Percentiles rank a stretch among this genome's conserved stretches.
Evolutionary conservation across 2,329 filamentous ascomycete genomes (phyloP).

Genomic region (Blastomyces parvus): DNA sequence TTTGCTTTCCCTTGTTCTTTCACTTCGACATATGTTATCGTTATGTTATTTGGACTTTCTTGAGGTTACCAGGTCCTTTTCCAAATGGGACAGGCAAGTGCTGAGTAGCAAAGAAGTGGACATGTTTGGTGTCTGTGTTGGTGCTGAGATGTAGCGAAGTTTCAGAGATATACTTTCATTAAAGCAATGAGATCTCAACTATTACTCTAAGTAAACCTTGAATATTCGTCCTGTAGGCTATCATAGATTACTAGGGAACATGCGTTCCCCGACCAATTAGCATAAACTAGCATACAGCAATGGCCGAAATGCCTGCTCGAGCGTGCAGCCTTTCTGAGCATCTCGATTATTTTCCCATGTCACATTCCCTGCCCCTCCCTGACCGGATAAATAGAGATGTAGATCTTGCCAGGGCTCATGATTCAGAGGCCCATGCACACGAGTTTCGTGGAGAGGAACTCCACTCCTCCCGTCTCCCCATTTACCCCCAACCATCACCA

Average conservation of each 20-base stretch:
- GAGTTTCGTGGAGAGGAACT: neutral
- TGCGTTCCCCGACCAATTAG: neutral
- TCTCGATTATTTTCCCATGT: neutral
- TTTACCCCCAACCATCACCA: neutral
- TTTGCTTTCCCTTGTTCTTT: neutral
- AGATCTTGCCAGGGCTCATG: neutral
- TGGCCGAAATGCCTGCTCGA: neutral
- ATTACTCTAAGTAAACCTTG: neutral
- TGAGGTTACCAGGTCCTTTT: neutral
- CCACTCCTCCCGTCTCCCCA: too few species aligned
- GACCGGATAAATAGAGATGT: neutral
- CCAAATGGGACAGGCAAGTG: neutral
- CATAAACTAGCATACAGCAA: neutral
- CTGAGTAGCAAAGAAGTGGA: neutral
- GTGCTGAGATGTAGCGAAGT: neutral
- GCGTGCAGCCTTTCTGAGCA: neutral
- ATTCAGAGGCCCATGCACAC: neutral
- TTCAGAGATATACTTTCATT: neutral
- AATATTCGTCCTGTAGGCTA: neutral
- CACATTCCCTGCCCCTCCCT: neutral
- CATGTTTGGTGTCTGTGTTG: neutral
- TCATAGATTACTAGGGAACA: too few species aligned
- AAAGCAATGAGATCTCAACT: constrained; percentile 1
- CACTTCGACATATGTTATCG: neutral
- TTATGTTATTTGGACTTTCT: neutral